Evolutionary conservation across 2,329 filamentous ascomycete species (phyloP).

Genomic region (Microsporum audouinii): DNA sequence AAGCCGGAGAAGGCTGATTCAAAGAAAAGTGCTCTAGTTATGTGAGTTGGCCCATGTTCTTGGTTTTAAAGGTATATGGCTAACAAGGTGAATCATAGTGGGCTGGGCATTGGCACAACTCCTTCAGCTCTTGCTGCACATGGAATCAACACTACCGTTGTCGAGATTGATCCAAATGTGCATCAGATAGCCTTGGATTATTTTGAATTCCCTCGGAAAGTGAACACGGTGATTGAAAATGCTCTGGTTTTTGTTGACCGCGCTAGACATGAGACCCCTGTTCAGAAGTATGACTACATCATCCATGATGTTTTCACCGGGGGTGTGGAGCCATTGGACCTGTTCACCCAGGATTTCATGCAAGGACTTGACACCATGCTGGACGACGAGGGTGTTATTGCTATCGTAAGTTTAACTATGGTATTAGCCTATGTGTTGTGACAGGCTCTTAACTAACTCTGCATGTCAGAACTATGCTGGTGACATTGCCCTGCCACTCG

Average conservation of each 20-base stretch:
- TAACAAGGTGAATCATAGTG: slow-evolving; percentile 39
- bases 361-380: slow-evolving; percentile 58
- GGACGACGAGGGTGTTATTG: slow-evolving; percentile 67
- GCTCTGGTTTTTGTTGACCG: slow-evolving; percentile 57
- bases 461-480: slow-evolving; percentile 75
- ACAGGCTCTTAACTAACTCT: slow-evolving; percentile 9
- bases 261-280: slow-evolving; percentile 39
- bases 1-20: slow-evolving; percentile 38
- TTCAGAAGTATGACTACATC: slow-evolving; percentile 67
- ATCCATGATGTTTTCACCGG: slow-evolving; percentile 97
- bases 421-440: not conserved
- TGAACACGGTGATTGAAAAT: slow-evolving; percentile 69
- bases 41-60: slow-evolving; percentile 45
- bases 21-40: slow-evolving; percentile 69
- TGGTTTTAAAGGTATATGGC: not conserved
- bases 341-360: slow-evolving; percentile 84
- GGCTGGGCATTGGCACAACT: slow-evolving; percentile 83
- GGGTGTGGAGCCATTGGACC: slow-evolving; percentile 73
- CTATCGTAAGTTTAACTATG: slow-evolving; percentile 53
- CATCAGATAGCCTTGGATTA: slow-evolving; percentile 72
- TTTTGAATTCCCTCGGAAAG: slow-evolving; percentile 66
- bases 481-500: slow-evolving; percentile 65
- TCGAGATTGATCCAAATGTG: slow-evolving; percentile 88
- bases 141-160: slow-evolving; percentile 81
- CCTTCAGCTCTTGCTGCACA: slow-evolving; percentile 77